Percentiles rank a stretch among this genome's conserved stretches.
Conservation (phyloP, 225 moss, liverwort and hornwort species). For the Pleurozium schreberi region DNA sequence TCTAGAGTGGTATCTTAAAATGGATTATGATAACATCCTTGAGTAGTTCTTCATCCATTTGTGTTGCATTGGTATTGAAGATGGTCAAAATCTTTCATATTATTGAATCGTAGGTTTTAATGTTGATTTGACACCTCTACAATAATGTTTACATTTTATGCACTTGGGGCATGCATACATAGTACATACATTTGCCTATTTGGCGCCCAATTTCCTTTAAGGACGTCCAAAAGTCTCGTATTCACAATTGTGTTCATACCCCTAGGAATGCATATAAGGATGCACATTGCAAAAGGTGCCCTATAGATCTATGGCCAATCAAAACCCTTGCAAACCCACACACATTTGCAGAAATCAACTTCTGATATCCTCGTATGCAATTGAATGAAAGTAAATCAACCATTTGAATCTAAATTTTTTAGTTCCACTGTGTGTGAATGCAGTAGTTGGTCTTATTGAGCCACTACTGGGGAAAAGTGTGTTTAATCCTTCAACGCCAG, state of each 20-base stretch:
- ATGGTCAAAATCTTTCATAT: background rate
- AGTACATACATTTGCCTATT: background rate
- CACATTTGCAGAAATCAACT: background rate
- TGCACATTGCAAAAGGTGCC: accelerated
- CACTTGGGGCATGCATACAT: accelerated
- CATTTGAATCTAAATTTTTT: background rate
- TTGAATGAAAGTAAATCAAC: background rate
- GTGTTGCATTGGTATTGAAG: background rate
- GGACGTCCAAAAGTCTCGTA: background rate
- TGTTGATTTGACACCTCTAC: background rate
- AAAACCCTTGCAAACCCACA: background rate
- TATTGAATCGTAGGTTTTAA: background rate
- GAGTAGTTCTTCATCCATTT: background rate
- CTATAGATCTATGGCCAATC: accelerated
- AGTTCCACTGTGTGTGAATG: no score
- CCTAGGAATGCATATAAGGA: no score
- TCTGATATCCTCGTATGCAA: background rate
- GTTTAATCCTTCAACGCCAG: no score
- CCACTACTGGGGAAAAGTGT: no score
- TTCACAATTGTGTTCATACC: background rate
- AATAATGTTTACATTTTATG: background rate
- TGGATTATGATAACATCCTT: background rate
- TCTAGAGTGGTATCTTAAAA: background rate
- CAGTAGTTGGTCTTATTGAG: no score
- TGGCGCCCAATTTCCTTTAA: background rate